These are phyloP conservation scores for Heracleum sosnowskyi DNA, from an alignment of 129 eudicot genomes.

Conservation along the genomic window DNA sequence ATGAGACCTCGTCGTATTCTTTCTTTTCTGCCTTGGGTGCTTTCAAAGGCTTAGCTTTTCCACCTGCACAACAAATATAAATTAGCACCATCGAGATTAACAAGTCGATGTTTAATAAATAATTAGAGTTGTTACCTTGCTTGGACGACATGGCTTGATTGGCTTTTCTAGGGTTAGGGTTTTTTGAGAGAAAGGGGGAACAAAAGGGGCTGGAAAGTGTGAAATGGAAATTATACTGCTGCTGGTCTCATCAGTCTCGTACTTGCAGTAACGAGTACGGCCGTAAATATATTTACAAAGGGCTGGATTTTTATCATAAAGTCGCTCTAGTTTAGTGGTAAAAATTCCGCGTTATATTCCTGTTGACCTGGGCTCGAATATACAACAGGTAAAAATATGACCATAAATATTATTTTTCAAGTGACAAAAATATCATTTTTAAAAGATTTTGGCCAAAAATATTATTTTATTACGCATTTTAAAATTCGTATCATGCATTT, in stretches of 20 bases:
- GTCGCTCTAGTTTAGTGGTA: conserved; percentile 99
- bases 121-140: conserved; percentile 36
- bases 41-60: conserved; percentile 91
- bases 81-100: background rate
- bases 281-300: no score
- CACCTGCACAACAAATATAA: conserved; percentile 34
- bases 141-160: conserved; percentile 59
- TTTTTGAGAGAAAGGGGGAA: background rate
- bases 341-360: conserved; percentile 99
- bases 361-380: conserved; percentile 99
- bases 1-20: conserved; percentile 74
- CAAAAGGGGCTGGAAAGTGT: background rate
- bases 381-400: no score
- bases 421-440: no score
- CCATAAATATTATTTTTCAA: no score
- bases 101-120: background rate
- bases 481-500: no score
- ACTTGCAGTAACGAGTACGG: no score
- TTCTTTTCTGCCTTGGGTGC: conserved; percentile 66
- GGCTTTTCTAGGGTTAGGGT: conserved; percentile 32
- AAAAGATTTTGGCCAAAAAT: no score
- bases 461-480: no score
- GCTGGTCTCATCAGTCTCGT: no score
- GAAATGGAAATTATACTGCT: background rate
- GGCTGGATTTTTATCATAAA: no score